Conservation (phyloP, 1,284 basidiomycete genomes). For the Pterula multifida region DNA sequence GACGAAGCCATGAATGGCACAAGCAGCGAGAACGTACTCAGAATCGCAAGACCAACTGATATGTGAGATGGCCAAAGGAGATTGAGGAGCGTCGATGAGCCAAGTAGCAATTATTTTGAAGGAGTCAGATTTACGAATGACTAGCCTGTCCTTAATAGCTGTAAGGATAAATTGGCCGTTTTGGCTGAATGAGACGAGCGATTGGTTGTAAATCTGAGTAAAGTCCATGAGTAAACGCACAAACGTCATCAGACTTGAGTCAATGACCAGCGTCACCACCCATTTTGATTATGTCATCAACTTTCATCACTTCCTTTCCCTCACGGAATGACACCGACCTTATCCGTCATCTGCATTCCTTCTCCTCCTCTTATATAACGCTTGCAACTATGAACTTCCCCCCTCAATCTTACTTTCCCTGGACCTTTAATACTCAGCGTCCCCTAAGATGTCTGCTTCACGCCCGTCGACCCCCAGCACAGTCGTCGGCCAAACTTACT, state of each 20-base stretch:
- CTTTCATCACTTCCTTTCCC: too few species aligned
- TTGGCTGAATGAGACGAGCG: slow-evolving; percentile 62
- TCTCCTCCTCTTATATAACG: too few species aligned
- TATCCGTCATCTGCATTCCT: too few species aligned
- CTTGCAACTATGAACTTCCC: too few species aligned
- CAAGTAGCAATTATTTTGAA: slow-evolving; percentile 67
- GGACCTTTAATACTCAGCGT: too few species aligned
- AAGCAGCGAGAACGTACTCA: slow-evolving; percentile 68
- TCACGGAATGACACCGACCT: too few species aligned
- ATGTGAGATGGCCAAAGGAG: slow-evolving; percentile 48
- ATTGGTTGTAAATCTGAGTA: slow-evolving; percentile 70
- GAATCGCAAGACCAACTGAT: slow-evolving; percentile 77
- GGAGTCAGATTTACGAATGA: slow-evolving; percentile 64
- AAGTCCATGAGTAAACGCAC: slow-evolving; percentile 52
- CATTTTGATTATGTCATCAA: too few species aligned
- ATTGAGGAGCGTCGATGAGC: slow-evolving; percentile 45
- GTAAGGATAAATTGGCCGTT: slow-evolving; percentile 67
- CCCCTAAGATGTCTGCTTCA: not conserved
- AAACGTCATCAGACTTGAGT: too few species aligned
- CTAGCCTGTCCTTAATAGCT: slow-evolving; percentile 57
- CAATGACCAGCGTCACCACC: too few species aligned
- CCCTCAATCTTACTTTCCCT: too few species aligned
- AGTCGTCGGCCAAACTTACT: not conserved
- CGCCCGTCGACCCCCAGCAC: not conserved
- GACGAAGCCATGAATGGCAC: slow-evolving; percentile 49